Base-by-base conservation (phyloP, 768 basidiomycete genomes). In the Agrocybe chaxingu region DNA sequence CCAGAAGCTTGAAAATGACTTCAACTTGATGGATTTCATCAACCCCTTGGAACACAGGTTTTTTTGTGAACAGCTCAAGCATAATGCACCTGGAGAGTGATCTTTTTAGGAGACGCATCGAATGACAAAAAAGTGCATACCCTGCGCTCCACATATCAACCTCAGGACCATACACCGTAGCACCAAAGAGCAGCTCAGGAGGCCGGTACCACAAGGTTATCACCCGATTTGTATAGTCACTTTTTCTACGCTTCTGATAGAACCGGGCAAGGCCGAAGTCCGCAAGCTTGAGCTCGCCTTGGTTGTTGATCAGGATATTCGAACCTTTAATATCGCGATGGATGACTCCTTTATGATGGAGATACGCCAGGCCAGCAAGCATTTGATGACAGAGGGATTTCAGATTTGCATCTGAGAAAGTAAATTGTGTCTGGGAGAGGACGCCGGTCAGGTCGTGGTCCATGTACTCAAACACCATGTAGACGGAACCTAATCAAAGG, bases 141-240 rank as follows among this genome's bases (percentile, higher is more conserved):
- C 97, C 97, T 37, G 97, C 97, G 66, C 93, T 96, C 97, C 97
- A 99, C 87, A 98, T 97, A 62, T 99, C 97, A 18, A 99, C 96
- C 62, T 96, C 95, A 4, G 94, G 87, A 2, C 93, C 95, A 70
- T 99, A 99, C 9, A 93, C 82, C 0, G 97, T 99, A 30, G 94
- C 91, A 29, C 97, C 97, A 60, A 98, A 86, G 36, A 99, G 70
- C 16, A 99, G 75, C 62, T 99, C 97, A 8, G 96, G 97, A 4
- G 94, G 91, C 50, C 97, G 81, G 68, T 99, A 99, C 97, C 97
- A 98, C 43, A 97, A 79, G 0, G 97, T 99, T 57, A 99, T 98
- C 44, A 99, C 97, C 31, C 97, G 81, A 66, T 99, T 99, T n/a
- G 97, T 99, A 64, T 99, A 98, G 64, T 99, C 97, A 49, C 85